Base-by-base conservation (phyloP, 2,329 filamentous ascomycete genomes). In the Neodidymelliopsis sp. region DNA sequence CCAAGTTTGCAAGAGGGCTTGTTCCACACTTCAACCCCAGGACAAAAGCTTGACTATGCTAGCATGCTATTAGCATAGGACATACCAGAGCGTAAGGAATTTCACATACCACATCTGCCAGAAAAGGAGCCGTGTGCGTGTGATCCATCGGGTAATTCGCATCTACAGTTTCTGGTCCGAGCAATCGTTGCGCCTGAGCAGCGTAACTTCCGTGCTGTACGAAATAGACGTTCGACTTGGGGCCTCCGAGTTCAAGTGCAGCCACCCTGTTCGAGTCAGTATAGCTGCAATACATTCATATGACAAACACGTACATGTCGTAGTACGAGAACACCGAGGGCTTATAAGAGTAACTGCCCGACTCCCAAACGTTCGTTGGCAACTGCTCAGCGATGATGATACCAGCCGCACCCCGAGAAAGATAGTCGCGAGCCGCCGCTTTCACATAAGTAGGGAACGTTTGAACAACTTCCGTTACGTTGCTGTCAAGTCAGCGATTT, bases 381-480 rank as follows among this genome's bases (percentile, higher is more conserved):
- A 84, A 85, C 44, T 81, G 77, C 6, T 78, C 77, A 28, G 78
- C 78, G 4, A 63, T 48, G 30, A 86, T 73, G 40, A 87, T 74
- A 22, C 86, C 82, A 2, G 82, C 56, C 4, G 62, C 84, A 0
- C 84, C 84, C 59, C 81, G 80, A n/a, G 67, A 71, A 7, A 76
- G 73, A 59, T 84, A 80, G 20, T 74, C 67, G 22, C 71, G 74
- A 4, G 83, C 75, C 0, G 84, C 84, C 41, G 81, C 77, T 48
- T 79, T 77, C 35, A 86, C 62, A 65, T 86, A 86, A 8, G 77
- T 76, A 3, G 80, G 78, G 65, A 83, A 87, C 0, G 84, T 86
- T 35, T 82, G 74, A 4, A 86, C 83, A 0, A 77, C 80, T 62
- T 85, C 81, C 2, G 67, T 55, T 3, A 72, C 72, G 10, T 77